Percentiles rank a stretch among this genome's conserved stretches.
These are phyloP conservation scores for Ogataea naganishii DNA, from an alignment of 805 yeast species.

Conservation along the genomic window DNA sequence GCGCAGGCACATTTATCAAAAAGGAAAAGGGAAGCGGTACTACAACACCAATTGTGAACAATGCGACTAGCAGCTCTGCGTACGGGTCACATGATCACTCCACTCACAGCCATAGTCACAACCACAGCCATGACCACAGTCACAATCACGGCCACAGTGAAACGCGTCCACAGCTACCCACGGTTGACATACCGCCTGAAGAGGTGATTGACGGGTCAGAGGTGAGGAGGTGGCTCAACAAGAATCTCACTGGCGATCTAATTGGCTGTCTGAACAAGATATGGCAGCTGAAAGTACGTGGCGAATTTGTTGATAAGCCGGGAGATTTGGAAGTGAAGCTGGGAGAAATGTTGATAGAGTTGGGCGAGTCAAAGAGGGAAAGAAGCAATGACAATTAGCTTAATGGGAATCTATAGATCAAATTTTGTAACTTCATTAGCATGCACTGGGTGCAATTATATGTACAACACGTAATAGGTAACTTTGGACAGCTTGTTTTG, in stretches of 20 bases:
- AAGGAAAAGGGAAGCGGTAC: no score
- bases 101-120: no score
- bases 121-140: no score
- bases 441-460: no score
- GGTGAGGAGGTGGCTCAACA: conserved; percentile 39
- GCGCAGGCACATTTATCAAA: no score
- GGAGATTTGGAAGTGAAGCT: conserved; percentile 11
- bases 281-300: conserved; percentile 12
- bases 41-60: no score
- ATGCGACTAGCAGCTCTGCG: no score
- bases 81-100: no score
- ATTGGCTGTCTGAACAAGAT: conserved; percentile 33
- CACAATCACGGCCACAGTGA: no score
- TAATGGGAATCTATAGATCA: not conserved
- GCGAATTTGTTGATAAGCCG: conserved; percentile 5
- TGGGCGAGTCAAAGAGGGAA: conserved; percentile 6
- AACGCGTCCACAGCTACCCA: no score
- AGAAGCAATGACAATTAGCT: not conserved
- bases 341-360: conserved; percentile 12
- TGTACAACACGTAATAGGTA: no score
- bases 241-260: conserved; percentile 35
- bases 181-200: not conserved
- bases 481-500: no score
- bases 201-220: conserved; percentile 49
- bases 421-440: not conserved